phyloP scores from a whole-genome alignment of 371 early-diverging fungal genomes.

The Haplosporangium sp. region DNA sequence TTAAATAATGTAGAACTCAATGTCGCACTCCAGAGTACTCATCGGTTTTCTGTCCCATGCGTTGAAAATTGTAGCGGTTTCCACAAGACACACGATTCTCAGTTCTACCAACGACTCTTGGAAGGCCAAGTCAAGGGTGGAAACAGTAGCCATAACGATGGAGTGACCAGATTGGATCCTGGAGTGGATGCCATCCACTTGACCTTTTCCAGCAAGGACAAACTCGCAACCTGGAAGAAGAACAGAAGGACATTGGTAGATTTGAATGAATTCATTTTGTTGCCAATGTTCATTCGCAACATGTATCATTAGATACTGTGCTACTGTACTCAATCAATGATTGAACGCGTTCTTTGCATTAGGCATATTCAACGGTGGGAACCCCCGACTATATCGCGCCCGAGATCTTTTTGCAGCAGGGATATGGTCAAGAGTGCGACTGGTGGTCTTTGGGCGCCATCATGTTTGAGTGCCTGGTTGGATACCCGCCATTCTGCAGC shows the following conservation, averaged over 20 bases:
- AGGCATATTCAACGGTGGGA: conserved; percentile 94
- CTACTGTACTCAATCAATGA: background rate
- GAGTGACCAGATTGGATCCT: conserved; percentile 44
- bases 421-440: conserved; percentile 98
- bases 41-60: no score
- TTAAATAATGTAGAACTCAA: no score
- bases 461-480: conserved; percentile 98
- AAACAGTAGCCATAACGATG: conserved; percentile 44
- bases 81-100: conserved; percentile 97
- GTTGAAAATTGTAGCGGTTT: conserved; percentile 69
- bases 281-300: background rate
- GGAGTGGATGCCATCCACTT: conserved; percentile 83
- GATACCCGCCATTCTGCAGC: conserved; percentile 97
- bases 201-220: conserved; percentile 82
- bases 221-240: conserved; percentile 96
- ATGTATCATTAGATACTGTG: background rate
- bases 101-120: conserved; percentile 86
- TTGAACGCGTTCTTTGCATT: conserved; percentile 1
- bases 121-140: conserved; percentile 62
- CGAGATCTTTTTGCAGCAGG: conserved; percentile 92
- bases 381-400: conserved; percentile 99
- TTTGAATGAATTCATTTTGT: background rate
- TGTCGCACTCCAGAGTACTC: no score
- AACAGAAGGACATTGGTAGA: conserved; percentile 86
- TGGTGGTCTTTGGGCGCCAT: conserved; percentile 99